A percentile compares a stretch with the other conserved stretches of the same genome.
Evolutionary conservation across 1,284 basidiomycete species (phyloP).

Genomic region (Uromyces viciae-fabae): DNA sequence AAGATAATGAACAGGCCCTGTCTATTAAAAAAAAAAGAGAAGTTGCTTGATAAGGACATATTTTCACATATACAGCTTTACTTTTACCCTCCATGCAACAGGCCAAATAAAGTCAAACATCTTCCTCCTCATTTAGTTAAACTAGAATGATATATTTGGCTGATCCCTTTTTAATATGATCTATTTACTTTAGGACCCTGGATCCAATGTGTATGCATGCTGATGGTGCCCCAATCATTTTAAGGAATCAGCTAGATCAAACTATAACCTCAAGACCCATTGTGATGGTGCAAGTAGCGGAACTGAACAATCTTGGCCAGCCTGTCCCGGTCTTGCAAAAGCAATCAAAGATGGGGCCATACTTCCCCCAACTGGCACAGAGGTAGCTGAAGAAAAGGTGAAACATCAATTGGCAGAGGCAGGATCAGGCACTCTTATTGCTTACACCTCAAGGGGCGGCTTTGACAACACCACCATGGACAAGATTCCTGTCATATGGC

Average conservation of each 20-base stretch:
- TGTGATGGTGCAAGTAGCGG: background rate
- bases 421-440: background rate
- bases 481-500: background rate
- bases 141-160: background rate
- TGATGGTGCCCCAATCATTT: background rate
- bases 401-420: too few relatives aligned
- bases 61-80: too few relatives aligned
- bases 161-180: background rate
- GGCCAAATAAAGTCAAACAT: too few relatives aligned
- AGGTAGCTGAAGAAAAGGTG: too few relatives aligned
- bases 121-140: too few relatives aligned
- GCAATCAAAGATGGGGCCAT: background rate
- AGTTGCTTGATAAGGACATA: background rate
- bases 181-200: background rate
- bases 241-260: background rate
- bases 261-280: background rate
- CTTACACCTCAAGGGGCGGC: background rate
- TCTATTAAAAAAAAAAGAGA: background rate
- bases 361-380: background rate
- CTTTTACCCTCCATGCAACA: too few relatives aligned
- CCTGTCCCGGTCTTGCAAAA: background rate
- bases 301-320: background rate
- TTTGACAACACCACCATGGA: constrained; percentile 5
- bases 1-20: background rate
- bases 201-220: background rate